These are phyloP conservation scores for Nakazawaea wyomingensis DNA, from an alignment of 805 yeast genomes.

Conservation along the genomic window DNA sequence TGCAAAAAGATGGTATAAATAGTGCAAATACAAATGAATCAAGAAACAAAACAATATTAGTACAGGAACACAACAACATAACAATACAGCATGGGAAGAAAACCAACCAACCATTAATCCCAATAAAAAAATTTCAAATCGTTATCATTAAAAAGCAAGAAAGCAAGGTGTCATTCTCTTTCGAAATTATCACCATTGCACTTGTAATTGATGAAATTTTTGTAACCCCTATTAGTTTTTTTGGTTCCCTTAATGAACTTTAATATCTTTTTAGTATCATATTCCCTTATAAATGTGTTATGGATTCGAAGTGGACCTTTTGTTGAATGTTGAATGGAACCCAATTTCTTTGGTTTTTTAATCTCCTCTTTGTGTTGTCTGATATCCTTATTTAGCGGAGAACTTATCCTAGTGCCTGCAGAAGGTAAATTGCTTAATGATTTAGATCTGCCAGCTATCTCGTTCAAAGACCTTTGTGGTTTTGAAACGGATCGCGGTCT, in stretches of 20 bases:
- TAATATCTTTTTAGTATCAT: constrained; percentile 5
- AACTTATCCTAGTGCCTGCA: background rate
- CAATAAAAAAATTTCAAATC: background rate
- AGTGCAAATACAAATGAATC: too few relatives aligned
- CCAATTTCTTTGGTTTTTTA: background rate
- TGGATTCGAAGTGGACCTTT: background rate
- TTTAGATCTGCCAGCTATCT: background rate
- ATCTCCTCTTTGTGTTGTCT: background rate
- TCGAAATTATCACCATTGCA: constrained; percentile 8
- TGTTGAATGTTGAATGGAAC: background rate
- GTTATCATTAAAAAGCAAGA: background rate
- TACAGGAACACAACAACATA: background rate
- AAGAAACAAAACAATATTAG: background rate
- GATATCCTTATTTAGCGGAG: background rate
- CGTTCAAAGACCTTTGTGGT: background rate
- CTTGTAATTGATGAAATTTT: constrained; percentile 13
- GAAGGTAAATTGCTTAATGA: background rate
- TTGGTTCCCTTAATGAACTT: constrained; percentile 11
- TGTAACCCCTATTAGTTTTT: constrained; percentile 13
- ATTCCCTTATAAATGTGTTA: constrained; percentile 9
- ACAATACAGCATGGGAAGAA: background rate
- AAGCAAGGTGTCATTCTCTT: background rate
- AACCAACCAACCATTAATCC: background rate
- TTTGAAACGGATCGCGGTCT: background rate
- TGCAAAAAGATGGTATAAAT: background rate